These are phyloP conservation scores for Coniochaeta pulveracea DNA, from an alignment of 2,329 filamentous ascomycete species.

Conservation along the genomic window DNA sequence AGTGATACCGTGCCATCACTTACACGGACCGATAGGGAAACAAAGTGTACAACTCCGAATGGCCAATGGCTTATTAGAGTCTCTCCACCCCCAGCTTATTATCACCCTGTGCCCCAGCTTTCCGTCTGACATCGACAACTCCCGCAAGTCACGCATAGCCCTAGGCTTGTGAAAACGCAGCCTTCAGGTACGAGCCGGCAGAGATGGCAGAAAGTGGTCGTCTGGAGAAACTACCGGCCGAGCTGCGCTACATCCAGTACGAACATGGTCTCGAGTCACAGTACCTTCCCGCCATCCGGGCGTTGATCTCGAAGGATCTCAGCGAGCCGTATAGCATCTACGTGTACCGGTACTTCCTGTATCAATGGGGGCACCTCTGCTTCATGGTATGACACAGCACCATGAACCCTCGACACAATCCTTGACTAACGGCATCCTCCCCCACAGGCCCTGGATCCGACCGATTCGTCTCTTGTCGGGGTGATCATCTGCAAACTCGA, in stretches of 20 bases:
- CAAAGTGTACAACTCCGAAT: no score
- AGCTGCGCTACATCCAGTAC: slow-evolving; percentile 51
- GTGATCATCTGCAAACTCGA: slow-evolving; percentile 95
- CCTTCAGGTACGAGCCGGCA: no score
- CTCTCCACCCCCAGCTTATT: no score
- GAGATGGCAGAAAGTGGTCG: slow-evolving; percentile 21
- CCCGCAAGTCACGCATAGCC: no score
- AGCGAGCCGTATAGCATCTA: slow-evolving; percentile 99
- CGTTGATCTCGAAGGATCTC: slow-evolving; percentile 88
- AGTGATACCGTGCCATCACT: no score
- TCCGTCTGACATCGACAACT: no score
- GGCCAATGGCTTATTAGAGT: no score
- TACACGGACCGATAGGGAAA: no score
- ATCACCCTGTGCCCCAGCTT: no score
- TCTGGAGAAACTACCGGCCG: slow-evolving; percentile 25
- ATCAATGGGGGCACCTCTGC: slow-evolving; percentile 96
- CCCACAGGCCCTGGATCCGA: slow-evolving; percentile 44
- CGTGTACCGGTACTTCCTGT: slow-evolving; percentile 95
- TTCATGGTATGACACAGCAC: slow-evolving; percentile 70
- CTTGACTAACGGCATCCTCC: background rate
- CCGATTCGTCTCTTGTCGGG: slow-evolving; percentile 59
- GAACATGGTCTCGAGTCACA: slow-evolving; percentile 46
- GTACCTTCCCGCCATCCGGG: slow-evolving; percentile 76
- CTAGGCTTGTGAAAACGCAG: no score
- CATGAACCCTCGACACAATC: background rate